Conservation (phyloP, 2,329 filamentous ascomycete genomes). For the Harringtonia lauricola region DNA sequence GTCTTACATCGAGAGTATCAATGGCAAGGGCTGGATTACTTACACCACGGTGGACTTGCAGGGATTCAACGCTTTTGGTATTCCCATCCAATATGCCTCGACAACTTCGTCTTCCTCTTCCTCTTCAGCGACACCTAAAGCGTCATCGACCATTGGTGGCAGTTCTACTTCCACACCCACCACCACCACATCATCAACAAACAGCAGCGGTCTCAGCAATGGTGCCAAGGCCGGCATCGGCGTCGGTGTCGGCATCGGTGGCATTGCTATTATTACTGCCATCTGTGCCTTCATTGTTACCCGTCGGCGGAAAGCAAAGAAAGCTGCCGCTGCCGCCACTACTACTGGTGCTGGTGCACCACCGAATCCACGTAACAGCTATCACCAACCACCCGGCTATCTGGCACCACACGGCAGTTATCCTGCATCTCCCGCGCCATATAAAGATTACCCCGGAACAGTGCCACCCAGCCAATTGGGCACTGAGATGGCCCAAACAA, state of each 20-base stretch:
- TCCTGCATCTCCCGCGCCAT: no score
- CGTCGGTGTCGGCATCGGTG: constrained; percentile 22
- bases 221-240: constrained; percentile 24
- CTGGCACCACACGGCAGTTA: no score
- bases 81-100: constrained; percentile 6
- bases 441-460: no score
- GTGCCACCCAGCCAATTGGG: no score
- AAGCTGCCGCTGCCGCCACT: no score
- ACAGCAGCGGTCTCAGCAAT: constrained; percentile 15
- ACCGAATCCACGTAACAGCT: no score
- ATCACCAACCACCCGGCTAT: no score
- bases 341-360: no score
- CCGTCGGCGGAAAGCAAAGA: background rate
- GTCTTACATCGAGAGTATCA: constrained; percentile 2
- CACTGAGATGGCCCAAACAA: no score
- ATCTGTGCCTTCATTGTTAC: constrained; percentile 12
- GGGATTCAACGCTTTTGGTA: constrained; percentile 8
- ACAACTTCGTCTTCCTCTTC: background rate
- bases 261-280: constrained; percentile 17
- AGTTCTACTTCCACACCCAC: background rate
- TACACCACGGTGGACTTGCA: background rate
- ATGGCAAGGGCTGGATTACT: background rate
- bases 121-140: background rate
- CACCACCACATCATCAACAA: background rate
- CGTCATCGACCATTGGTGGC: background rate